Conservation (phyloP, 805 yeast species). For the Hanseniaspora lachancei region DNA sequence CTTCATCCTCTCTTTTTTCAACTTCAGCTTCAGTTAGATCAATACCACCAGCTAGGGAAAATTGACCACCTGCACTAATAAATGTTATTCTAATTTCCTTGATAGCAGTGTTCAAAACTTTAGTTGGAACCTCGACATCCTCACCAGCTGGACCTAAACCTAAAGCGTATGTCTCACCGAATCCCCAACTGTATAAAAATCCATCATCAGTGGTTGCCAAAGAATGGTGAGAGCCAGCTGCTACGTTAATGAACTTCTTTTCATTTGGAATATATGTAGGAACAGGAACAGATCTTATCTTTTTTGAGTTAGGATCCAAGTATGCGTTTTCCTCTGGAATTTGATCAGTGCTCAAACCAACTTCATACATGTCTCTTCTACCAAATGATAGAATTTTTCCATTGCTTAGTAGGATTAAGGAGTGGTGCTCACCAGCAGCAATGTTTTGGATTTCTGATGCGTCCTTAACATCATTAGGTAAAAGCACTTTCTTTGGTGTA, state of each 20-base stretch:
- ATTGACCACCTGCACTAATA: slow-evolving; percentile 95
- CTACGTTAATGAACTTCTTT: slow-evolving; percentile 46
- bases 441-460: slow-evolving; percentile 38
- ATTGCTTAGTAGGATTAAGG: slow-evolving; percentile 54
- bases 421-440: slow-evolving; percentile 92
- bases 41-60: slow-evolving; percentile 75
- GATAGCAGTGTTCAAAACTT: slow-evolving; percentile 89
- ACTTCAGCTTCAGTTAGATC: slow-evolving; percentile 30
- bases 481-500: slow-evolving; percentile 61
- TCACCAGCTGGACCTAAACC: slow-evolving; percentile 85
- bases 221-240: slow-evolving; percentile 87
- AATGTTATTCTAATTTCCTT: slow-evolving; percentile 54
- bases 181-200: slow-evolving; percentile 88
- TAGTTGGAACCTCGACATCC: slow-evolving; percentile 77
- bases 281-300: slow-evolving; percentile 69
- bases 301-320: slow-evolving; percentile 60
- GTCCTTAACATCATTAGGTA: slow-evolving; percentile 40
- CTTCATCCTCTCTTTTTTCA: slow-evolving; percentile 37
- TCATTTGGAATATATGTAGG: slow-evolving; percentile 56
- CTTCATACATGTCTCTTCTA: slow-evolving; percentile 82
- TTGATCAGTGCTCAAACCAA: slow-evolving; percentile 46
- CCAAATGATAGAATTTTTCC: slow-evolving; percentile 83
- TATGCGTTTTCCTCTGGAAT: slow-evolving; percentile 59
- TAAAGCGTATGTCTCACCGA: slow-evolving; percentile 90
- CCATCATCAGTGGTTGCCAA: slow-evolving; percentile 78